phyloP scores from a whole-genome alignment of 2,329 filamentous ascomycete genomes.

The Calonectria montana region DNA sequence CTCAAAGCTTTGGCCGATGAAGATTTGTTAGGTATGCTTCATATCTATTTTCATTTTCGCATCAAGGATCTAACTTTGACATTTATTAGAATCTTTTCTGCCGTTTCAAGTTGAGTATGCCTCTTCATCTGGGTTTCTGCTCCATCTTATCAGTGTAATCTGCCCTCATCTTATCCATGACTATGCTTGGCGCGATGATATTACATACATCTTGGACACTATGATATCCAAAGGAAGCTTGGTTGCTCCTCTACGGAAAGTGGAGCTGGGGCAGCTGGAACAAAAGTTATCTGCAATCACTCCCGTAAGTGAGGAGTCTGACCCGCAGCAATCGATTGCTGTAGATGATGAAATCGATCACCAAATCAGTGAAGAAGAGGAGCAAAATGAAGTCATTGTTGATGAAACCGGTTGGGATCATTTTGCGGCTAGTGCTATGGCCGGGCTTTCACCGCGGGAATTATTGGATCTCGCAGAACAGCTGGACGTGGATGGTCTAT shows the following conservation, averaged over 20 bases:
- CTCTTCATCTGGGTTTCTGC: conserved; percentile 54
- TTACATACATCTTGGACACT: conserved; percentile 50
- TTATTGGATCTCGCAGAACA: conserved; percentile 46
- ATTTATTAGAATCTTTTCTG: conserved; percentile 45
- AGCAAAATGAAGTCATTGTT: conserved; percentile 1
- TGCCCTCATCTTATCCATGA: conserved; percentile 50
- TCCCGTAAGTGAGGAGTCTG: conserved; percentile 30
- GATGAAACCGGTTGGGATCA: conserved; percentile 46
- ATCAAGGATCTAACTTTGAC: fast-evolving
- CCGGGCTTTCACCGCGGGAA: conserved; percentile 46
- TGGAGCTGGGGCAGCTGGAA: conserved; percentile 52
- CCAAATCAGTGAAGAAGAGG: not conserved
- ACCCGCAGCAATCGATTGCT: not conserved
- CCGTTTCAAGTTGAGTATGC: conserved; percentile 56
- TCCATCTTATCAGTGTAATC: conserved; percentile 48
- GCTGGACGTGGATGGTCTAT: conserved; percentile 40
- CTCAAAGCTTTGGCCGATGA: conserved; percentile 42
- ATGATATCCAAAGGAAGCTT: conserved; percentile 52
- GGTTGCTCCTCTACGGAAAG: conserved; percentile 50
- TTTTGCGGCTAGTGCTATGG: conserved; percentile 46
- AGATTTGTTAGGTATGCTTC: conserved; percentile 40
- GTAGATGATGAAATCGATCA: not conserved
- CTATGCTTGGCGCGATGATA: conserved; percentile 50
- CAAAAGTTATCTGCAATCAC: conserved; percentile 50
- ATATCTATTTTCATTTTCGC: fast-evolving